phyloP scores from a whole-genome alignment of 371 early-diverging fungal genomes.

The Mucor irregularis region DNA sequence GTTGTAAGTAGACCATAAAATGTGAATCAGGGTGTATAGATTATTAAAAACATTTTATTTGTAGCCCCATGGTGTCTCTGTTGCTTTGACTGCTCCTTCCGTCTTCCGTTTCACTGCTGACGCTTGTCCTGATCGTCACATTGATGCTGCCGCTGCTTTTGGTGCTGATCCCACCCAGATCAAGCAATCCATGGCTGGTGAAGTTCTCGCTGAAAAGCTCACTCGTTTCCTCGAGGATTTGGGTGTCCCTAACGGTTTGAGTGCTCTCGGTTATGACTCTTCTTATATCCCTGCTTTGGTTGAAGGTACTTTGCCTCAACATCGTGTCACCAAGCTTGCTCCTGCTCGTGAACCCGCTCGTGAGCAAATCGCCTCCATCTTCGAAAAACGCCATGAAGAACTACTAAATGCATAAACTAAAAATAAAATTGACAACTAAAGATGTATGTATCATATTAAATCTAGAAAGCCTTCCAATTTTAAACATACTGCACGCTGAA shows the following conservation, averaged over 20 bases:
- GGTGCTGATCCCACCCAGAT: conserved; percentile 72
- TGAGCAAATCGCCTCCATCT: conserved; percentile 67
- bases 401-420: conserved; percentile 42
- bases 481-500: too few relatives aligned
- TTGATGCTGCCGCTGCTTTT: conserved; percentile 81
- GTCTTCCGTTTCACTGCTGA: conserved; percentile 85
- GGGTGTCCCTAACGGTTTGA: conserved; percentile 68
- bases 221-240: conserved; percentile 73
- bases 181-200: conserved; percentile 76
- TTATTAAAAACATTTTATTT: conserved; percentile 3
- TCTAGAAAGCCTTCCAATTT: too few relatives aligned
- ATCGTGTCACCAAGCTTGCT: conserved; percentile 89
- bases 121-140: conserved; percentile 83
- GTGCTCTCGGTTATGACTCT: conserved; percentile 76
- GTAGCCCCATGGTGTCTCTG: conserved; percentile 78
- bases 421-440: not conserved
- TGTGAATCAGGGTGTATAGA: not conserved
- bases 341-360: conserved; percentile 72
- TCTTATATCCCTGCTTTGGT: conserved; percentile 76
- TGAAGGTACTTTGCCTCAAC: conserved; percentile 88
- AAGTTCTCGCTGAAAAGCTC: conserved; percentile 75
- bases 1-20: conserved; percentile 45
- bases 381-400: conserved; percentile 71
- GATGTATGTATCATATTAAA: not conserved
- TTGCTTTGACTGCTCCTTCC: conserved; percentile 86